Evolutionary conservation across 2,329 filamentous ascomycete genomes (phyloP), one percentile per base, ranked within the genome.

Genomic region (Fusarium agapanthi): DNA sequence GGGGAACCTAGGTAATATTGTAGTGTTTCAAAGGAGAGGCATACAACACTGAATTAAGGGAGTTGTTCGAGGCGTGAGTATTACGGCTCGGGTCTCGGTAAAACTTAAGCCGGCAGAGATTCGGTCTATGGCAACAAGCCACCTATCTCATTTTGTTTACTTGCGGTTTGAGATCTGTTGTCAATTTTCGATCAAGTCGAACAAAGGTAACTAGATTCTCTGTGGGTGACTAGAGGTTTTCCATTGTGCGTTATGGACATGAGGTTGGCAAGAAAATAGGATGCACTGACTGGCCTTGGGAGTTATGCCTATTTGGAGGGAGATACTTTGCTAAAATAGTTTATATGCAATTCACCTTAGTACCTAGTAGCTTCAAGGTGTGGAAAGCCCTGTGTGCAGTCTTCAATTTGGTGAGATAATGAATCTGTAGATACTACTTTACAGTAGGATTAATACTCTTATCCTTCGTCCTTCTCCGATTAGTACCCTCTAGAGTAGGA

Each of bases 71-170:
- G 51, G 50, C 43, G 30, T 43, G 30, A 48, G n/a, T 58, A 48
- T 65, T 26, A 55, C 34, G 38, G 37, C 47, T 68, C 51, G 55
- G 67, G 71, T 72, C 62, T 72, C 67, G 59, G 59, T 54, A 53
- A 43, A 72, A 44, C 37, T 43, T 32, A 35, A 16, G 18, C 63
- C 71, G 67, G 67, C n/a, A 43, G 41, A 40, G 24, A 41, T 32
- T 48, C 24, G 37, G 16, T 35, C n/a, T 9, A 34, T 38, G 40
- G 43, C 26, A 26, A 20, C n/a, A 56, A 37, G 56, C 35, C 34
- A 53, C 47, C 24, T 41, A 56, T 57, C 45, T 63, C 38, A 43
- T 57, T 34, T 54, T 40, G 18, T 48, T 54, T 47, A 40, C 40
- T 30, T 44, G 14, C 24, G 47, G 26, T 20, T 55, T 50, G 41